Conservation (phyloP, 768 basidiomycete species). For the Serendipita sp. region DNA sequence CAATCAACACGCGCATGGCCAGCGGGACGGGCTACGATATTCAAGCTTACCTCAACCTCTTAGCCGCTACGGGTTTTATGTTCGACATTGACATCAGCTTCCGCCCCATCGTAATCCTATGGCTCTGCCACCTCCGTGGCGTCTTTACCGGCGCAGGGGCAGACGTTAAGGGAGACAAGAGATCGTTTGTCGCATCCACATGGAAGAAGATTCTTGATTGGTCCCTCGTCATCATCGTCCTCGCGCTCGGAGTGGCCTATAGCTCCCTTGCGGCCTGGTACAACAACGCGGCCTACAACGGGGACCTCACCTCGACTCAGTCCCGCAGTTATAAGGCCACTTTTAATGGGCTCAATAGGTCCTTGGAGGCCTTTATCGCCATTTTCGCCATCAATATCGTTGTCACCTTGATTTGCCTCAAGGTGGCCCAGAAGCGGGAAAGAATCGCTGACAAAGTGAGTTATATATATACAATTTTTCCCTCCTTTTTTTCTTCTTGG, state of each 20-base stretch:
- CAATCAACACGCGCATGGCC: neutral
- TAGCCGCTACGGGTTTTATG: neutral
- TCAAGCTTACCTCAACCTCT: neutral
- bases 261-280: neutral
- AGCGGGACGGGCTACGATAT: neutral
- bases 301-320: neutral
- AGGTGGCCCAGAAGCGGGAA: neutral
- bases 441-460: neutral
- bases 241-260: neutral
- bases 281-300: neutral
- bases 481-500: no score
- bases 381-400: neutral
- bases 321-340: neutral
- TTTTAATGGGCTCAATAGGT: neutral
- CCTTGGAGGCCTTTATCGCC: neutral
- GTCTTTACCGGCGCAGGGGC: neutral
- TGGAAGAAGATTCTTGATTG: slow-evolving; percentile 1
- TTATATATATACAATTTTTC: neutral
- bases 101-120: neutral
- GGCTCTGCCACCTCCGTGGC: neutral
- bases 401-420: neutral
- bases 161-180: neutral
- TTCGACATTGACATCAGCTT: neutral
- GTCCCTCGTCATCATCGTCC: neutral
- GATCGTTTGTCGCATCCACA: neutral